Evolutionary conservation across 768 basidiomycete genomes (phyloP).

Genomic region (Mycena capillaripes): DNA sequence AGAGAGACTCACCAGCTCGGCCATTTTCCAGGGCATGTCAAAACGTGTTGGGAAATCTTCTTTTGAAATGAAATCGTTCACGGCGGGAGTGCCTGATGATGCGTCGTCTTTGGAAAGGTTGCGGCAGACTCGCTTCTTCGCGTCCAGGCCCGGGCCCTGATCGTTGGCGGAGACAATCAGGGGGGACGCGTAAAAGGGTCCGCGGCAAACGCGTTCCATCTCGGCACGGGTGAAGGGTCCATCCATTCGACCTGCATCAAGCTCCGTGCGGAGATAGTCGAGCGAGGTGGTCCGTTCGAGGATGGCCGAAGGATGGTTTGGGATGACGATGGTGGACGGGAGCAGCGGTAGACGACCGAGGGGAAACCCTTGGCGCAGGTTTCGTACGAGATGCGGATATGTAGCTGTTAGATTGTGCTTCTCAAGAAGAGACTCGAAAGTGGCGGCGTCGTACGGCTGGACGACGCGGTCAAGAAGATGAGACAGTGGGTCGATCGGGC

Average conservation of each 20-base stretch:
- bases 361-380: background rate
- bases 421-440: background rate
- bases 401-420: background rate
- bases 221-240: conserved; percentile 29
- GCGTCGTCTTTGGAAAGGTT: conserved; percentile 36
- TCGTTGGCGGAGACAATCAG: conserved; percentile 32
- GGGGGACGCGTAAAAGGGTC: conserved; percentile 43
- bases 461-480: background rate
- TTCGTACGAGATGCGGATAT: background rate
- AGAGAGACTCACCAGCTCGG: conserved; percentile 31
- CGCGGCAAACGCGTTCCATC: conserved; percentile 37
- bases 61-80: conserved; percentile 36
- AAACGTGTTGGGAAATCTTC: conserved; percentile 34
- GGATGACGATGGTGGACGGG: background rate
- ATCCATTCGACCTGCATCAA: conserved; percentile 9
- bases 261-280: conserved; percentile 28
- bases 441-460: background rate
- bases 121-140: conserved; percentile 36
- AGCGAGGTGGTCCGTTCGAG: conserved; percentile 9
- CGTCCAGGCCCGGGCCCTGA: conserved; percentile 27
- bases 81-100: background rate
- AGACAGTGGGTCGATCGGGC: background rate
- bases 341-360: background rate
- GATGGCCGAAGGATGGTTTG: background rate
- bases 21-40: conserved; percentile 30